A percentile compares a stretch with the other conserved stretches of the same genome.
Conservation (phyloP, 1,284 basidiomycete genomes). For the Moesziomyces antarcticus region DNA sequence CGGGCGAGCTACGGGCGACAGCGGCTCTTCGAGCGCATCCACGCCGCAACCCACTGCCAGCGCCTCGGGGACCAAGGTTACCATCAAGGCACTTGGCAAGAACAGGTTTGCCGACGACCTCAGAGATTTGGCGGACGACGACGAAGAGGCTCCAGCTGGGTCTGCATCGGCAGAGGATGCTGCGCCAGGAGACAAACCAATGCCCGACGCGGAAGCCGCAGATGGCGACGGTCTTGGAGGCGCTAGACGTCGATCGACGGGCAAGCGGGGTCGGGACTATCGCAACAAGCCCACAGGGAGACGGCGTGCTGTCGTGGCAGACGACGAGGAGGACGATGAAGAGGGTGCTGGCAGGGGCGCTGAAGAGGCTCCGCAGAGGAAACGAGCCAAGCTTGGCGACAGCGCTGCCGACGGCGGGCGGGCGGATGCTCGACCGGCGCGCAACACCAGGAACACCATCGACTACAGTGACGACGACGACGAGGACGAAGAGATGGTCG, state of each 20-base stretch:
- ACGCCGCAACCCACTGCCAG: slow-evolving; percentile 12
- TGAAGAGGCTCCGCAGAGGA: slow-evolving; percentile 16
- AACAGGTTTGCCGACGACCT: slow-evolving; percentile 24
- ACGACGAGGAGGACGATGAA: slow-evolving; percentile 26
- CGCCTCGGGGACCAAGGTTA: slow-evolving; percentile 12
- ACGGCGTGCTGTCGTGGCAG: slow-evolving; percentile 12
- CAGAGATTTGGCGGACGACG: slow-evolving; percentile 22
- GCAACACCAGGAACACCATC: slow-evolving; percentile 3
- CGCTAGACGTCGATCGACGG: background rate
- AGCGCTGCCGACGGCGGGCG: background rate
- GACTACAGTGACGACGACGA: slow-evolving; percentile 27
- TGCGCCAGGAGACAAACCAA: slow-evolving; percentile 7
- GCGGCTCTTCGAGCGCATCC: slow-evolving; percentile 14
- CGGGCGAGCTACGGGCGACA: slow-evolving; percentile 4
- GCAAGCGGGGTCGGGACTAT: slow-evolving; percentile 14
- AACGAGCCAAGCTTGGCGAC: slow-evolving; percentile 21
- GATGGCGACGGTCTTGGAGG: background rate
- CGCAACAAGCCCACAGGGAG: slow-evolving; percentile 13
- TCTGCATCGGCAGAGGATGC: background rate
- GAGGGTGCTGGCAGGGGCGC: background rate
- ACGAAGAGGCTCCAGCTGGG: background rate
- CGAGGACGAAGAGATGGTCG: slow-evolving; percentile 31
- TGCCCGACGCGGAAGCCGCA: slow-evolving; percentile 2
- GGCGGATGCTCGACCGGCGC: slow-evolving; percentile 2
- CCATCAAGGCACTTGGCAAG: slow-evolving; percentile 3